Base-by-base conservation (phyloP, 805 yeast genomes). In the Schwanniomyces occidentalis region DNA sequence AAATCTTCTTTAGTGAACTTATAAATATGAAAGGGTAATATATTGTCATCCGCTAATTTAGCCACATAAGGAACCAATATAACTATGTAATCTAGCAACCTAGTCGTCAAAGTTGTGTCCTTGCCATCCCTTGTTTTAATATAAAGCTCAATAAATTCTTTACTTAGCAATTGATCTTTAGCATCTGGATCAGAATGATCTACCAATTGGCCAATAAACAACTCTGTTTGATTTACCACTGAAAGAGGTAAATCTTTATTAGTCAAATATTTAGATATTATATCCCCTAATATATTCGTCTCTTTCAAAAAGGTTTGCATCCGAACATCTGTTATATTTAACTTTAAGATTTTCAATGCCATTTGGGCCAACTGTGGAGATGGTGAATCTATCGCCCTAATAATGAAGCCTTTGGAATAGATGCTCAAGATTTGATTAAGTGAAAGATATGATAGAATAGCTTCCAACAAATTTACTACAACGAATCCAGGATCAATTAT, bases 61-160 rank as follows among this genome's bases (percentile, higher is more conserved):
- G 22, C 13, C 16, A 45, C 12, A 15, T 37, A 17, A 6, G 52
- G 50, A 10, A 45, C 30, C 3, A 56, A 14, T 2, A 49, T 20
- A 9, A 42, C 27, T 8, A 46, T 16, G 20, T 38, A 51, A 34
- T 53, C 57, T 22, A 52, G 34, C 9, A 49, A 41, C 16, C 61
- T 32, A 3, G 56, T 43, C 12, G 44, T 18, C 12, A 54, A 34
- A 8, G 48, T 47, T 5, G 58, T 32, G 17, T 49, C 40, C 16
- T 29, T 27, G 8, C 23, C 24, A 5, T 24, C 16, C 27, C 48
- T 43, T 6, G 35, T 37, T 12, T 25, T 19, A 8, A 30, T 14
- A 27, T 43, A 49, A 4, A 44, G 27, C 6, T 35, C 25, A 8
- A 32, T 28, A 19, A 30, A 41, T 10, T 36, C 31, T 3, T 14